Evolutionary conservation across 2,329 filamentous ascomycete species (phyloP).

Genomic region (Pseudomassariella vexata): DNA sequence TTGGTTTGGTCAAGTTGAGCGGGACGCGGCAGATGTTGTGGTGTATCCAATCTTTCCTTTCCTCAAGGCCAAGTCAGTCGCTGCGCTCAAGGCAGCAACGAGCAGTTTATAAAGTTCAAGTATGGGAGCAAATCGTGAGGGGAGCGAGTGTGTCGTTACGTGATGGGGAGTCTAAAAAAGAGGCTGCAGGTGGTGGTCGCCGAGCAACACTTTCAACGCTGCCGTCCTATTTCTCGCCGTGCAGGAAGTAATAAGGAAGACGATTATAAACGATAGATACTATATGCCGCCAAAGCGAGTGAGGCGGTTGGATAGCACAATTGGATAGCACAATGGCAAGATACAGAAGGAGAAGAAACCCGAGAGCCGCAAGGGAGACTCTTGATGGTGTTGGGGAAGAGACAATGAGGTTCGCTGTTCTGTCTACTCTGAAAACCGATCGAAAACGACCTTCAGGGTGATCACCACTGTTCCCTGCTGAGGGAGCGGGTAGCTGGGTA

Average conservation of each 20-base stretch:
- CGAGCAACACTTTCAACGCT: conserved; percentile 6
- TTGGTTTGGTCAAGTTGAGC: conserved; percentile 8
- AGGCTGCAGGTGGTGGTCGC: conserved; percentile 2
- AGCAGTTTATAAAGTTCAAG: no score
- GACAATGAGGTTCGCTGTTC: conserved; percentile 1
- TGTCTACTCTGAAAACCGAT: no score
- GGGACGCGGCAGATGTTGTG: no score
- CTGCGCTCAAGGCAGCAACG: no score
- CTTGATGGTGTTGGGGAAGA: conserved; percentile 3
- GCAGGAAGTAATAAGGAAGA: conserved; percentile 14
- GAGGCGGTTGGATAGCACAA: no score
- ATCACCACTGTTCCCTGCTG: conserved; percentile 5
- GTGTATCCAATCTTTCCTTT: no score
- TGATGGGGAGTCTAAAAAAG: conserved; percentile 2
- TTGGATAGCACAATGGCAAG: no score
- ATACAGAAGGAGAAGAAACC: conserved; percentile 15
- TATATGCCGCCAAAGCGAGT: conserved; percentile 51
- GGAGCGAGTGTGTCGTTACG: conserved; percentile 1
- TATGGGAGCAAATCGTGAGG: neutral
- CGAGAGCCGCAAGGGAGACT: conserved; percentile 5
- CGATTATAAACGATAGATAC: conserved; percentile 26
- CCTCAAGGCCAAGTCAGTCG: no score
- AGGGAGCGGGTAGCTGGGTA: conserved; percentile 1
- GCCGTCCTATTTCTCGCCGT: conserved; percentile 6
- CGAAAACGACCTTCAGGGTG: conserved; percentile 9